Base-by-base conservation (phyloP, 768 basidiomycete species). In the Leccinum ochraceum region DNA sequence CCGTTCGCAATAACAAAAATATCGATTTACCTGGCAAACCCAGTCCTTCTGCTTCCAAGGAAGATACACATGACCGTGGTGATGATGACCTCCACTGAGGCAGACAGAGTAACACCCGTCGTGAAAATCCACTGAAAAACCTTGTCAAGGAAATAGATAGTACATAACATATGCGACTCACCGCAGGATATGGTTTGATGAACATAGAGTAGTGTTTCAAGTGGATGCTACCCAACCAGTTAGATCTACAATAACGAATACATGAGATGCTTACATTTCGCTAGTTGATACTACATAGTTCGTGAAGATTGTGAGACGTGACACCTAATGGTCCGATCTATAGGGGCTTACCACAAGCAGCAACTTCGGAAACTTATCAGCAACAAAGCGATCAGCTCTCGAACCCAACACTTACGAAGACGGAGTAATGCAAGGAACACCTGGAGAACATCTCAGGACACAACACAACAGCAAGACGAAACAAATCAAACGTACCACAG, bases 31-130 rank as follows among this genome's bases (percentile, higher is more conserved):
- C 65, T 74, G 2, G 64, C 72, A 28, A 74, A 74, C 8, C 67
- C 72, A 1, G 73, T 74, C 56, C 60, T 75, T 59, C 72, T 66
- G 36, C 65, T 74, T 4, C 72, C 69, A 11, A 74, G 69, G 69
- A 74, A 74, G 53, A 68, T 67, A 1, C 75, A 66, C 73, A 74
- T 72, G 20, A 64, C 61, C 0, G 53, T 61, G 4, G 73, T 74
- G 37, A 74, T 75, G 34, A 75, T 74, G 16, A 74, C 16, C 59
- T 74, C 73, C 17, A 75, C 73, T 7, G 73, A 74, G 5, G 73
- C 73, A 2, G 73, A 74, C 7, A 74, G 63, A 3, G 74, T 74
- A 1, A 74, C 73, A 55, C 73, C 73, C 2, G 52, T 13, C 0
- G 73, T 74, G 22, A 74, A 74, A 32, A 74, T 55, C 73, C 73